Evolutionary conservation across 352 stramenopile species (phyloP).

Genomic region (Elongisporangium prolatum): DNA sequence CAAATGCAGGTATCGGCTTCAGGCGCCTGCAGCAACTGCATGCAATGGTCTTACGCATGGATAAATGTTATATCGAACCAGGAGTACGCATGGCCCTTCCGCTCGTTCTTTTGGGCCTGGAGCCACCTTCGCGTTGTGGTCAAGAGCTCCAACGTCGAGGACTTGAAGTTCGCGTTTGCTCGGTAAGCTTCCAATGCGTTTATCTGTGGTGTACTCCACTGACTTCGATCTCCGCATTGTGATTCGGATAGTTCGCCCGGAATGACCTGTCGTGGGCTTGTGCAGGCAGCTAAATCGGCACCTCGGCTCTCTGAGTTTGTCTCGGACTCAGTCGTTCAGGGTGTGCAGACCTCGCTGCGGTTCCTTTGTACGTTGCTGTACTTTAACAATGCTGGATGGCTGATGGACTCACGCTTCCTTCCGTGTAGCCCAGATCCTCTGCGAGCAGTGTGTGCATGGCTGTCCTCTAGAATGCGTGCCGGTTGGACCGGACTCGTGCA

Average conservation of each 20-base stretch:
- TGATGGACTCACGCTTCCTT: background rate
- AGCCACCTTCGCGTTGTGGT: constrained; percentile 69
- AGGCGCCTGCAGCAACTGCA: background rate
- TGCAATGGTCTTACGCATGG: background rate
- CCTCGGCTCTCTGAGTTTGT: constrained; percentile 36
- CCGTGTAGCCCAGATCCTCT: constrained; percentile 46
- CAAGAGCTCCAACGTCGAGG: constrained; percentile 32
- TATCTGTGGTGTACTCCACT: too few relatives aligned
- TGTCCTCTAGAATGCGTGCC: constrained; percentile 52
- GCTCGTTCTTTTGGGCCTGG: constrained; percentile 74
- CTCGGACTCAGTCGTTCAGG: constrained; percentile 29
- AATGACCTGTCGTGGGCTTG: constrained; percentile 43
- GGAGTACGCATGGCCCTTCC: constrained; percentile 50
- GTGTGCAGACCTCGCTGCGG: constrained; percentile 39
- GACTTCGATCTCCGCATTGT: constrained; percentile 6
- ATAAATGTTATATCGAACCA: constrained; percentile 8
- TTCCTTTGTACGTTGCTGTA: constrained; percentile 26
- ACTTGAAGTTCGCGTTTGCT: constrained; percentile 52
- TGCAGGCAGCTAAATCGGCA: constrained; percentile 33
- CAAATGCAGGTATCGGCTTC: constrained; percentile 32
- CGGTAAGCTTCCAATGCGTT: constrained; percentile 17
- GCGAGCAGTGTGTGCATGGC: constrained; percentile 66
- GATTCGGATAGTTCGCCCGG: constrained; percentile 36
- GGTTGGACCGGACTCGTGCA: constrained; percentile 25
- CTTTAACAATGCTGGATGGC: background rate